Evolutionary conservation across 352 stramenopile genomes (phyloP).

Genomic region (Phytophthora nicotianae): DNA sequence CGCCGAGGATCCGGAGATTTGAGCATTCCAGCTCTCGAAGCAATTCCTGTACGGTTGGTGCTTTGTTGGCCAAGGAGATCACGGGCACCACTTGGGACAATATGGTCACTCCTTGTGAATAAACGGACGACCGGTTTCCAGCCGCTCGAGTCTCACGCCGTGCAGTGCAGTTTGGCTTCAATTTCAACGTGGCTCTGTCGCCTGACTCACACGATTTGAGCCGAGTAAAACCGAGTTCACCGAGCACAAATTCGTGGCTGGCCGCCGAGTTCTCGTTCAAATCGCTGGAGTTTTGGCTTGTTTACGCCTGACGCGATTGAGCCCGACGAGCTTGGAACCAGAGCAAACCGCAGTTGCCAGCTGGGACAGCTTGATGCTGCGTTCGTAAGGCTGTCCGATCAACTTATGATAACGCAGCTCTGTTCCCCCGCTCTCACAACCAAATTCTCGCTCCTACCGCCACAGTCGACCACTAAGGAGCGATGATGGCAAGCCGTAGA

Average conservation of each 20-base stretch:
- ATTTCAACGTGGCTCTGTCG: conserved; percentile 18
- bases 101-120: conserved; percentile 9
- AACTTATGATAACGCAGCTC: conserved; percentile 38
- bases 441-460: conserved; percentile 13
- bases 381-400: conserved; percentile 19
- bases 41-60: background rate
- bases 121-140: conserved; percentile 19
- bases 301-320: conserved; percentile 44
- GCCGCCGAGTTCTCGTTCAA: conserved; percentile 26
- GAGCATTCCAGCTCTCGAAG: conserved; percentile 24
- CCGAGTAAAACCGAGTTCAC: conserved; percentile 8
- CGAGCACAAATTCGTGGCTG: conserved; percentile 24
- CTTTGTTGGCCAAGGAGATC: conserved; percentile 14
- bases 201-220: conserved; percentile 35
- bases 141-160: conserved; percentile 18
- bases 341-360: conserved; percentile 22
- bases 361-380: conserved; percentile 33
- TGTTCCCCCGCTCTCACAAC: conserved; percentile 16
- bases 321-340: conserved; percentile 12
- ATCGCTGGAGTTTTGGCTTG: conserved; percentile 29
- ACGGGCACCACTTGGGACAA: conserved; percentile 23
- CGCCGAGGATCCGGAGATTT: conserved; percentile 25
- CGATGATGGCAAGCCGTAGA: conserved; percentile 33
- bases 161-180: conserved; percentile 21
- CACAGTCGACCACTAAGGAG: conserved; percentile 14